phyloP scores from a whole-genome alignment of 495 filamentous ascomycete genomes.

The Cudoniella acicularis region DNA sequence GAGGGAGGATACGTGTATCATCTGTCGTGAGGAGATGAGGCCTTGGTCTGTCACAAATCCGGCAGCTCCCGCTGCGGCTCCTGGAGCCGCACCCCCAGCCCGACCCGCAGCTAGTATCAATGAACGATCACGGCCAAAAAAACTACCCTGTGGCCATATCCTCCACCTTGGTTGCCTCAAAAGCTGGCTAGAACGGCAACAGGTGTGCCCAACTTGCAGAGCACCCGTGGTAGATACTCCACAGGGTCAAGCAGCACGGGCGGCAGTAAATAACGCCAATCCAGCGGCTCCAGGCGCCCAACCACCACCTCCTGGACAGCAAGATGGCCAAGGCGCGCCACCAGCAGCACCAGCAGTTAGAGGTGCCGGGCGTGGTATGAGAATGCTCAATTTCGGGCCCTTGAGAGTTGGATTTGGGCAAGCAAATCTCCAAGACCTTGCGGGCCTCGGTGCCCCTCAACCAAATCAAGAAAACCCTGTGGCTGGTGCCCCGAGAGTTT shows the following conservation, averaged over 20 bases:
- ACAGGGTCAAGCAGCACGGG: conserved; percentile 25
- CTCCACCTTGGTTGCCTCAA: conserved; percentile 90
- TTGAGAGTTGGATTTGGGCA: conserved; percentile 54
- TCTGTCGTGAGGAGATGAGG: conserved; percentile 94
- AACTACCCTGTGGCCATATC: conserved; percentile 93
- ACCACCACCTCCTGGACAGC: conserved; percentile 16
- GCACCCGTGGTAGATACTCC: conserved; percentile 62
- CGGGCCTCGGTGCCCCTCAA: conserved; percentile 21
- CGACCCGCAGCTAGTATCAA: conserved; percentile 48
- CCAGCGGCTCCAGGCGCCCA: conserved; percentile 28
- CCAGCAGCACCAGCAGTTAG: conserved; percentile 22
- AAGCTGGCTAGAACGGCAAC: conserved; percentile 97
- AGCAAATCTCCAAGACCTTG: conserved; percentile 25
- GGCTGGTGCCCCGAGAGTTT: conserved; percentile 8
- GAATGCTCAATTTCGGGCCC: conserved; percentile 61
- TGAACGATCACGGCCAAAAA: conserved; percentile 86
- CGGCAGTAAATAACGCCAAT: conserved; percentile 28
- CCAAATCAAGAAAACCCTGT: conserved; percentile 16
- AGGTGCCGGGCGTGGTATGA: conserved; percentile 33
- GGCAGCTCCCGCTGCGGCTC: conserved; percentile 27
- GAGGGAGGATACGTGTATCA: conserved; percentile 91
- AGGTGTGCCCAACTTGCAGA: conserved; percentile 94
- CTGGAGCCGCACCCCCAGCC: conserved; percentile 33
- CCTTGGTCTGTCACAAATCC: conserved; percentile 54
- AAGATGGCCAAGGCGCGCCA: conserved; percentile 22